A percentile compares a stretch with the other conserved stretches of the same genome.
These are phyloP conservation scores for Clarireedia homoeocarpa DNA, from an alignment of 2,329 filamentous ascomycete species.

Conservation along the genomic window DNA sequence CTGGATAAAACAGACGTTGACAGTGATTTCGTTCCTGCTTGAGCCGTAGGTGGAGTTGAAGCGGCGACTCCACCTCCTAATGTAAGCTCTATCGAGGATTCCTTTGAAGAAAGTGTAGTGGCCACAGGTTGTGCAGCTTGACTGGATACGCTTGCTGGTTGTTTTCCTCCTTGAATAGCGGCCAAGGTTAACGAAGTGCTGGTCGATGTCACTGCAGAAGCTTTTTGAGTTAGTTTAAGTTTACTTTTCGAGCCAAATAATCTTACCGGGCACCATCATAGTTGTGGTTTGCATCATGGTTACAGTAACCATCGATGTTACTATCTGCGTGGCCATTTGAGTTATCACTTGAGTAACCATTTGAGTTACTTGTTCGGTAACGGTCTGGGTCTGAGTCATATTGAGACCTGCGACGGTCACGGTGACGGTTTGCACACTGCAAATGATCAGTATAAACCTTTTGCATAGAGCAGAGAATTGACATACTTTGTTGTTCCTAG, in stretches of 20 bases:
- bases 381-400: slow-evolving; percentile 14
- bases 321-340: background rate
- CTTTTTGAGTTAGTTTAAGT: background rate
- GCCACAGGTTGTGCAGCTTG: background rate
- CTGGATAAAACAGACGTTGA: background rate
- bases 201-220: background rate
- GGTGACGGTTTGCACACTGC: slow-evolving; percentile 30
- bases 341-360: background rate
- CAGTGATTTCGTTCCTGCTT: background rate
- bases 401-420: slow-evolving; percentile 30
- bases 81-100: background rate
- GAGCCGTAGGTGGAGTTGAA: background rate
- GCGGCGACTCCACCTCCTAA: background rate
- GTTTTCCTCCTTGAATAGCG: background rate
- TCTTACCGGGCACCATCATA: background rate
- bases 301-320: slow-evolving; percentile 5
- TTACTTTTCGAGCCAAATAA: no score
- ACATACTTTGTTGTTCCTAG: slow-evolving; percentile 7
- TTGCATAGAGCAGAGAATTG: background rate
- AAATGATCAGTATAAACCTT: background rate
- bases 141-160: background rate
- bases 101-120: background rate
- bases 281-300: background rate
- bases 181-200: background rate
- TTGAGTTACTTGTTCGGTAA: slow-evolving; percentile 8